phyloP scores from a whole-genome alignment of 257 asterid genomes.

The Prunella vulgaris region DNA sequence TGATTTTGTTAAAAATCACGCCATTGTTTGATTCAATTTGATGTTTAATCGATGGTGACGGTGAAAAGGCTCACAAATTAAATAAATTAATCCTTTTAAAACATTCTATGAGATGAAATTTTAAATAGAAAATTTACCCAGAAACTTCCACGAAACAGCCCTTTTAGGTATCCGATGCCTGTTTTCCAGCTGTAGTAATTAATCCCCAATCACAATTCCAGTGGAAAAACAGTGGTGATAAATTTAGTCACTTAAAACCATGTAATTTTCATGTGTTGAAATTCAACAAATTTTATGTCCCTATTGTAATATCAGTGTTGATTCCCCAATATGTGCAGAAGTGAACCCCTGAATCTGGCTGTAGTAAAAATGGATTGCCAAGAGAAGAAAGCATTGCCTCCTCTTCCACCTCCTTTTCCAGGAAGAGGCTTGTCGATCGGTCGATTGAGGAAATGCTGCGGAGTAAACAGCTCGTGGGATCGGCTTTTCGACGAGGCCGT shows the following conservation, averaged over 20 bases:
- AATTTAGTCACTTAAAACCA: background rate
- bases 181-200: background rate
- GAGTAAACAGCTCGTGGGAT: constrained; percentile 39
- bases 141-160: background rate
- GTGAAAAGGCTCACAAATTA: too few relatives aligned
- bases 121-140: too few relatives aligned
- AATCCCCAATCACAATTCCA: background rate
- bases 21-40: background rate
- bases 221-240: too few relatives aligned
- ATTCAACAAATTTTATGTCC: too few relatives aligned
- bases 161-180: background rate
- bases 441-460: too few relatives aligned
- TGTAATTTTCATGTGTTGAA: too few relatives aligned
- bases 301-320: too few relatives aligned
- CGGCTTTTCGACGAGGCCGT: constrained; percentile 78
- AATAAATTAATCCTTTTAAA: too few relatives aligned
- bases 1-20: background rate
- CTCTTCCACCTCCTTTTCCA: too few relatives aligned
- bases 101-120: too few relatives aligned
- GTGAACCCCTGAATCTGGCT: background rate
- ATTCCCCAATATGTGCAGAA: constrained; percentile 13
- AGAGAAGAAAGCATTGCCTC: constrained; percentile 18
- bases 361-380: constrained; percentile 25
- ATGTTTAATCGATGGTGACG: too few relatives aligned
- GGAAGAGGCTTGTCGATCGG: too few relatives aligned